Percentiles rank a stretch among this genome's conserved stretches.
Conservation (phyloP, 371 early-diverging fungal genomes). For the Mortierella sp. region DNA sequence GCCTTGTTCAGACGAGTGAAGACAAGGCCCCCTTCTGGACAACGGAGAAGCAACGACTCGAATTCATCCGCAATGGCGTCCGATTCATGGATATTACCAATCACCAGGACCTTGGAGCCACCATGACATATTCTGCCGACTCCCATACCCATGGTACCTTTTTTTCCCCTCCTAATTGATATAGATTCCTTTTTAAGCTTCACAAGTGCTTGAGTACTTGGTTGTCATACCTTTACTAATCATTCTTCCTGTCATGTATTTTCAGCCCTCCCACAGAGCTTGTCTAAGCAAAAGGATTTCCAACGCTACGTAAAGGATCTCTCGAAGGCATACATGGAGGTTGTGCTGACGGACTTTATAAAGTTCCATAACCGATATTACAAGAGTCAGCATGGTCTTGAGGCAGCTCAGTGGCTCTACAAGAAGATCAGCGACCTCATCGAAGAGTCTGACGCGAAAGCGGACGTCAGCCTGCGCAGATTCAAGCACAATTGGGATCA, state of each 20-base stretch:
- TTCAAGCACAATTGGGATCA: slow-evolving; percentile 82
- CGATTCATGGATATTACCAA: slow-evolving; percentile 95
- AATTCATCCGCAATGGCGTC: slow-evolving; percentile 73
- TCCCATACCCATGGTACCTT: not conserved
- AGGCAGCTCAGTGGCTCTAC: slow-evolving; percentile 85
- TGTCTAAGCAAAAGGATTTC: slow-evolving; percentile 68
- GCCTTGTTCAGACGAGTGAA: slow-evolving; percentile 59
- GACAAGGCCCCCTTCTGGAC: slow-evolving; percentile 72
- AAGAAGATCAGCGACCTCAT: slow-evolving; percentile 68
- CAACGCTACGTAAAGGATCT: slow-evolving; percentile 68
- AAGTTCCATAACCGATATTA: slow-evolving; percentile 92
- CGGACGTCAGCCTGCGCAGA: slow-evolving; percentile 75
- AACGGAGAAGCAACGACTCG: slow-evolving; percentile 72
- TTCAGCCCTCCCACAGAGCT: slow-evolving; percentile 61
- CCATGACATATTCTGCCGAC: not conserved
- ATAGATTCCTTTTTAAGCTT: not conserved
- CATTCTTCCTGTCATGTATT: slow-evolving; percentile 6
- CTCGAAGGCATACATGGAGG: slow-evolving; percentile 71
- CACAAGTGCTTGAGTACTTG: not conserved
- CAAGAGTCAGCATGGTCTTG: slow-evolving; percentile 76
- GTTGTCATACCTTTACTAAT: not conserved
- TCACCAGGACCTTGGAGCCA: slow-evolving; percentile 25
- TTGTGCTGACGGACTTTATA: slow-evolving; percentile 77
- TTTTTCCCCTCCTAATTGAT: not conserved
- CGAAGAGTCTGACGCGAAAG: slow-evolving; percentile 52